A percentile compares a stretch with the other conserved stretches of the same genome.
Evolutionary conservation across 2,329 filamentous ascomycete genomes (phyloP).

Genomic region (Aspergillus fijiensis): DNA sequence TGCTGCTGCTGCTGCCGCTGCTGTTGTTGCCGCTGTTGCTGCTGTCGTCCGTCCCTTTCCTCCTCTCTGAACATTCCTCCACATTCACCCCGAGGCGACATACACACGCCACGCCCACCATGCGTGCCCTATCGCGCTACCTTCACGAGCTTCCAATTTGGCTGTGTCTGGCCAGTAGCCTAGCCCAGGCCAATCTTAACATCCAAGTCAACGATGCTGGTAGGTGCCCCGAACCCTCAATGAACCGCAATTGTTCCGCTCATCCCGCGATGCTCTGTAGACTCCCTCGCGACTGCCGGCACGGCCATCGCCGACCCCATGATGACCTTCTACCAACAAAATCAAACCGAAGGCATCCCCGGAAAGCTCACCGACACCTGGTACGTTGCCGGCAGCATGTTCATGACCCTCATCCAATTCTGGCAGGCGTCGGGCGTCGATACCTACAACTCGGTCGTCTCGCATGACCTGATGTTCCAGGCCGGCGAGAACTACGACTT

Average conservation of each 20-base stretch:
- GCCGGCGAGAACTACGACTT: constrained; percentile 69
- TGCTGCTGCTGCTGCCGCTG: neutral
- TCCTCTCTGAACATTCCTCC: neutral
- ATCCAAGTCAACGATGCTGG: constrained; percentile 4
- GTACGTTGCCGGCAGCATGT: constrained; percentile 71
- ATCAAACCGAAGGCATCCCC: constrained; percentile 32
- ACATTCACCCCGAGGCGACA: neutral
- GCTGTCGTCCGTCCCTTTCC: too few relatives aligned
- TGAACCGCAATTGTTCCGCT: neutral
- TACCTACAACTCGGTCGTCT: constrained; percentile 65
- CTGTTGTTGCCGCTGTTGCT: too few relatives aligned
- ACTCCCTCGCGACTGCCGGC: constrained; percentile 26
- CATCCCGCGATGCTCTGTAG: constrained; percentile 1
- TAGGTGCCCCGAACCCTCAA: neutral
- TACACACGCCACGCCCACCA: neutral
- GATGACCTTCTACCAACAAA: constrained; percentile 30
- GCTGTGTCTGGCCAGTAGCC: neutral
- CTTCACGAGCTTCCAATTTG: neutral
- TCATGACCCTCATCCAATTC: constrained; percentile 69
- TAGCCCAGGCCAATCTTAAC: neutral
- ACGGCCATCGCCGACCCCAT: constrained; percentile 29
- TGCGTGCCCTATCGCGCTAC: neutral
- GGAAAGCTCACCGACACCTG: constrained; percentile 32
- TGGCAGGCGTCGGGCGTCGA: constrained; percentile 75
- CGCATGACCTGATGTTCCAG: constrained; percentile 68